Evolutionary conservation across 169 alveolate genomes (phyloP).

Genomic region (Cryptosporidium meleagridis): DNA sequence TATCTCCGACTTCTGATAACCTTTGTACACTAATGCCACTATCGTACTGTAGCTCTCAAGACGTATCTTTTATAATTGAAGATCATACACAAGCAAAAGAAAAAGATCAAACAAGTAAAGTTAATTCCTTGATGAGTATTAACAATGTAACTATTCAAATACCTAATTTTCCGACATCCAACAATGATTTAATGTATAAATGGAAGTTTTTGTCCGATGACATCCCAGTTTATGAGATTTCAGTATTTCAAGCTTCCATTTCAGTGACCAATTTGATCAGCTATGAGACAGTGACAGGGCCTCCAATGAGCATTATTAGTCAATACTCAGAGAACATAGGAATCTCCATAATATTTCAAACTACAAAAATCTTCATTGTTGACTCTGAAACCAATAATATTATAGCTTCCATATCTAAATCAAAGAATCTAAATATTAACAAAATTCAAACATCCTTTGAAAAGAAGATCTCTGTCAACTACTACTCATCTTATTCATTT

Average conservation of each 20-base stretch:
- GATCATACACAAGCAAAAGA: neutral
- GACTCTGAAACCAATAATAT: constrained; percentile 25
- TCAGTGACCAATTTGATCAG: neutral
- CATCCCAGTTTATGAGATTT: constrained; percentile 28
- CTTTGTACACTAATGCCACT: constrained; percentile 37
- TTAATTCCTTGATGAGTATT: neutral
- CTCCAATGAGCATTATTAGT: constrained; percentile 43
- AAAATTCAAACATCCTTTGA: neutral
- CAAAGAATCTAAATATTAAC: neutral
- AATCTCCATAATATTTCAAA: constrained; percentile 7
- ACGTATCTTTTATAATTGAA: neutral
- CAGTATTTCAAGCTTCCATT: constrained; percentile 42
- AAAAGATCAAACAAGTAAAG: no score
- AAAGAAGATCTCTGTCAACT: neutral
- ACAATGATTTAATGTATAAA: constrained; percentile 4
- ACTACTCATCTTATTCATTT: constrained; percentile 34
- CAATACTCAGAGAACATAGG: constrained; percentile 45
- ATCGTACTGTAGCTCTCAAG: constrained; percentile 16
- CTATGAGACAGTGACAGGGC: constrained; percentile 33
- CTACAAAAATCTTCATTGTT: constrained; percentile 8
- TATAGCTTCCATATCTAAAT: neutral
- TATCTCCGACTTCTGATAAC: neutral
- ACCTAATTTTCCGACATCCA: neutral
- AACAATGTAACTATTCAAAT: constrained; percentile 20
- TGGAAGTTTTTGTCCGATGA: constrained; percentile 26